phyloP scores from a whole-genome alignment of 2,329 filamentous ascomycete genomes.

The Dactylellina sp. region DNA sequence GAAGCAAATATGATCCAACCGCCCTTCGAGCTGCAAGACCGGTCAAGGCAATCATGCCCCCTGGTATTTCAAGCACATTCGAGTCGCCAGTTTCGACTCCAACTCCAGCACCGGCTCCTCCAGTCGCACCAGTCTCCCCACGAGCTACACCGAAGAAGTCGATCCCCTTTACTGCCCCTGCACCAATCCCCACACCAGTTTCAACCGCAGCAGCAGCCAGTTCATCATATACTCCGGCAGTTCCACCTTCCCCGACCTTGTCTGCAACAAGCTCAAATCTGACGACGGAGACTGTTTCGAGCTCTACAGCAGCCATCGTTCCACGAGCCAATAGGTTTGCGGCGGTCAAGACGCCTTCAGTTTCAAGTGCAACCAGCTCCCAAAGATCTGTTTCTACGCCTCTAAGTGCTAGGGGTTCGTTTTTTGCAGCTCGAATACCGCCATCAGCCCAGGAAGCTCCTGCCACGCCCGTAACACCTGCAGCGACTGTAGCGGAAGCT shows the following conservation, averaged over 20 bases:
- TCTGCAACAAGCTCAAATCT: constrained; percentile 34
- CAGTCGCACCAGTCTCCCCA: neutral
- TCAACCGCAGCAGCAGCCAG: neutral
- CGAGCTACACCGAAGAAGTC: neutral
- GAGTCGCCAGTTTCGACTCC: neutral
- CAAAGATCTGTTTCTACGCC: constrained; percentile 35
- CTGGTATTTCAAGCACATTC: neutral
- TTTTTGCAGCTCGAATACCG: neutral
- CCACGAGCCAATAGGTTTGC: constrained; percentile 30
- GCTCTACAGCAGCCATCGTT: constrained; percentile 39
- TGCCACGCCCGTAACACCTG: neutral
- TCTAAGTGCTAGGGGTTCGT: neutral
- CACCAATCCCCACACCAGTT: neutral
- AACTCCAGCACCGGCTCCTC: neutral
- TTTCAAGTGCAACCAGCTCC: constrained; percentile 1
- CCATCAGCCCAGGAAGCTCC: neutral
- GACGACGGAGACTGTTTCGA: constrained; percentile 37
- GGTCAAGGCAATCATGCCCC: constrained; percentile 23
- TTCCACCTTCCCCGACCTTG: constrained; percentile 24
- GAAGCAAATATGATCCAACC: constrained; percentile 32
- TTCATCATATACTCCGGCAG: neutral
- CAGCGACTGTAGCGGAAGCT: neutral
- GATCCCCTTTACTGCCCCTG: neutral
- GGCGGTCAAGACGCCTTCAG: constrained; percentile 27
- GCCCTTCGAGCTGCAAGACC: constrained; percentile 23